phyloP scores from a whole-genome alignment of 1,284 basidiomycete species.

The Erythrobasidium hasegawianum region DNA sequence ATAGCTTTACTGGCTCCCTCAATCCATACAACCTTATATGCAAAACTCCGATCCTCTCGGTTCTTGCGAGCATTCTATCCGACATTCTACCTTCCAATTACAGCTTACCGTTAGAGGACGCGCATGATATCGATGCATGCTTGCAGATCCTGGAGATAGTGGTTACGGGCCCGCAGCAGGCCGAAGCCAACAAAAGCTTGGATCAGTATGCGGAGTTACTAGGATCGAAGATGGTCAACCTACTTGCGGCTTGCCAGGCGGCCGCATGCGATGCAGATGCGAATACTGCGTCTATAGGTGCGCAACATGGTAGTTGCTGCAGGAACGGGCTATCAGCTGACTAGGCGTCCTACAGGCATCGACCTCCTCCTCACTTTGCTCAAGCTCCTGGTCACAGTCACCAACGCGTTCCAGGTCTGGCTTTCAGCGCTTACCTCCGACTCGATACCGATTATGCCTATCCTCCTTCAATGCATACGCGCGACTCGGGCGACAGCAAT shows the following conservation, averaged over 20 bases:
- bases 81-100: background rate
- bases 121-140: background rate
- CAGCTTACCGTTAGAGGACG: background rate
- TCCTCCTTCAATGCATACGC: background rate
- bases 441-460: background rate
- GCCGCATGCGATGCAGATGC: background rate
- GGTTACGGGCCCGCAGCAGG: background rate
- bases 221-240: background rate
- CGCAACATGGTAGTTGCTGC: too few species aligned
- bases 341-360: too few species aligned
- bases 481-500: too few species aligned
- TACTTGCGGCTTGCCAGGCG: background rate
- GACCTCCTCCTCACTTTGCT: background rate
- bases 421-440: background rate
- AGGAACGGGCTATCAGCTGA: too few species aligned
- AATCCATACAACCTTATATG: background rate
- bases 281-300: background rate
- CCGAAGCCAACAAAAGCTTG: background rate
- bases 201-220: background rate
- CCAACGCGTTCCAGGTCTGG: background rate
- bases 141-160: background rate
- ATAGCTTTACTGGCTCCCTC: background rate
- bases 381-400: background rate
- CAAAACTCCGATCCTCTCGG: background rate
- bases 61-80: background rate